Conservation (phyloP, 1,284 basidiomycete species). For the Leccinum fallax region DNA sequence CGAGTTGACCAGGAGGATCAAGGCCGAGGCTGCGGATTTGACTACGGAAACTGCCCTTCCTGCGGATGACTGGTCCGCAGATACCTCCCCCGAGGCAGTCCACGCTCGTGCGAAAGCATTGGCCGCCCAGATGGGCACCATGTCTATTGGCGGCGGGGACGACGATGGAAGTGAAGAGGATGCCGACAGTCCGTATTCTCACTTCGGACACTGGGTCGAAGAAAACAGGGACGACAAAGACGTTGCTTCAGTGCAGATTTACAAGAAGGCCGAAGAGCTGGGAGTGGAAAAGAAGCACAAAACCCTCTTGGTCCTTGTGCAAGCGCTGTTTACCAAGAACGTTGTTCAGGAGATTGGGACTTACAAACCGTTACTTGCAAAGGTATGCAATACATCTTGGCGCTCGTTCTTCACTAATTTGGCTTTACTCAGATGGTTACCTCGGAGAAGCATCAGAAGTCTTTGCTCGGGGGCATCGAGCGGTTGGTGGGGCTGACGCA, state of each 20-base stretch:
- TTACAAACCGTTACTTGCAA: constrained; percentile 78
- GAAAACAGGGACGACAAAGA: constrained; percentile 66
- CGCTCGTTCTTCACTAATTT: constrained; percentile 11
- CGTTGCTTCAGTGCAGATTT: constrained; percentile 66
- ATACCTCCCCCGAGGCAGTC: constrained; percentile 91
- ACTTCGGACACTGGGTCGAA: constrained; percentile 86
- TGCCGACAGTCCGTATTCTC: constrained; percentile 82
- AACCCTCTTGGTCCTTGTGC: constrained; percentile 82
- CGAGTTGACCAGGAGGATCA: constrained; percentile 82
- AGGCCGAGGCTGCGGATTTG: constrained; percentile 82
- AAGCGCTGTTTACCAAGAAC: constrained; percentile 85
- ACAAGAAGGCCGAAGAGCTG: constrained; percentile 89
- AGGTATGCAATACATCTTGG: constrained; percentile 53
- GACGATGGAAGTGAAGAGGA: constrained; percentile 91
- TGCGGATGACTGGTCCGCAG: constrained; percentile 87
- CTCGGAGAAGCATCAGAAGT: constrained; percentile 95
- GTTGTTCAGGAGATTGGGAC: constrained; percentile 74
- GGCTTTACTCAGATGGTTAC: constrained; percentile 57
- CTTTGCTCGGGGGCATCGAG: constrained; percentile 89
- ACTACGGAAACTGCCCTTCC: constrained; percentile 59
- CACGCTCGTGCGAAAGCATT: constrained; percentile 83
- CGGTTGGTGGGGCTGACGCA: constrained; percentile 74
- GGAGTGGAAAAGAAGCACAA: constrained; percentile 98
- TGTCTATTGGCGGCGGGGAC: constrained; percentile 42
- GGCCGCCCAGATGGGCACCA: constrained; percentile 57